These are phyloP conservation scores for Solioccasus polychromus DNA, from an alignment of 768 basidiomycete genomes.

Conservation along the genomic window DNA sequence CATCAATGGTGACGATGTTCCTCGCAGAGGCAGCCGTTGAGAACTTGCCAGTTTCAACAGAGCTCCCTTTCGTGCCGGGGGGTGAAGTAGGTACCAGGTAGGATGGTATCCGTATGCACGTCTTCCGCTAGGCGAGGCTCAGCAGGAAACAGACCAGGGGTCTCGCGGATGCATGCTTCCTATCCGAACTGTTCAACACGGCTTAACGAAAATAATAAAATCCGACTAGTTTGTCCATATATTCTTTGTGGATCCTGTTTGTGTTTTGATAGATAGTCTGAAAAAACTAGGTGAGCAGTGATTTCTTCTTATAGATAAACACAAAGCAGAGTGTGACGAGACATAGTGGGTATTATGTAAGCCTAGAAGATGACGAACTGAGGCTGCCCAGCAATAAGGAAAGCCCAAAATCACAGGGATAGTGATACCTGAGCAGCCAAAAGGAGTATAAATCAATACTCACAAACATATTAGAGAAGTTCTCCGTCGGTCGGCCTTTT, in stretches of 20 bases:
- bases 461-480: slow-evolving; percentile 48
- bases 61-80: slow-evolving; percentile 13
- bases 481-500: slow-evolving; percentile 43
- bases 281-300: not conserved
- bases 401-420: slow-evolving; percentile 29
- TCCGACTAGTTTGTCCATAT: slow-evolving; percentile 36
- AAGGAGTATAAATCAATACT: slow-evolving; percentile 9
- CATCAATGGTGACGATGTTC: slow-evolving; percentile 39
- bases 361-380: not conserved
- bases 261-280: not conserved
- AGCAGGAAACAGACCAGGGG: slow-evolving; percentile 41
- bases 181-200: slow-evolving; percentile 13
- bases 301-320: slow-evolving; percentile 42
- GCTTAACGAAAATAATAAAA: not conserved
- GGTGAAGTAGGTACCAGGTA: slow-evolving; percentile 36
- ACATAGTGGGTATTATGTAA: not conserved
- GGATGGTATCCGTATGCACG: slow-evolving; percentile 33
- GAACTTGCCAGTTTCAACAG: slow-evolving; percentile 29
- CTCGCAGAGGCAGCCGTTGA: slow-evolving; percentile 38
- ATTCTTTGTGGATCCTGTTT: slow-evolving; percentile 40
- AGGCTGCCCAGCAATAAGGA: slow-evolving; percentile 52
- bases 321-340: slow-evolving; percentile 39
- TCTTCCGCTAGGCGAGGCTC: slow-evolving; percentile 36
- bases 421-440: not conserved
- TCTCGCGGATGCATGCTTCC: slow-evolving; percentile 47